phyloP scores from a whole-genome alignment of 2,329 filamentous ascomycete species.

The Ascochyta pisi region DNA sequence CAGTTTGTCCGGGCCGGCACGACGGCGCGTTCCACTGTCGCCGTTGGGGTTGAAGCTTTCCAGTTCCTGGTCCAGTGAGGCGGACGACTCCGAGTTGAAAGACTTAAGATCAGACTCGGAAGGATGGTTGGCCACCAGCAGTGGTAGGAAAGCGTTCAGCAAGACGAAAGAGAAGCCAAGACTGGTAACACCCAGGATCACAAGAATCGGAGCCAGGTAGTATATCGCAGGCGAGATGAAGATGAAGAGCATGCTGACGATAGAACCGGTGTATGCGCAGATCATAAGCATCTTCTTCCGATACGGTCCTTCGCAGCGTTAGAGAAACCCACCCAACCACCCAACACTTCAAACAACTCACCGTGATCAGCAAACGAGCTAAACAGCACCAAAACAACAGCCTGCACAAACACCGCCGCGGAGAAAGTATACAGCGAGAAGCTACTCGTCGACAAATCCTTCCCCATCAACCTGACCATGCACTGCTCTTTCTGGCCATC shows the following conservation, averaged over 20 bases:
- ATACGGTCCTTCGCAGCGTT: constrained; percentile 57
- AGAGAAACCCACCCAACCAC: not conserved
- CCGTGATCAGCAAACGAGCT: constrained; percentile 93
- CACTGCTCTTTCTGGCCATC: constrained; percentile 63
- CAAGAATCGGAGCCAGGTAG: constrained; percentile 77
- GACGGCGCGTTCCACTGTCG: constrained; percentile 20
- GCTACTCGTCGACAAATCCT: constrained; percentile 86
- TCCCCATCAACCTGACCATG: constrained; percentile 76
- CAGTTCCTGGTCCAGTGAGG: constrained; percentile 14
- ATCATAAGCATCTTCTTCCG: constrained; percentile 82
- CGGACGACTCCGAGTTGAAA: constrained; percentile 18
- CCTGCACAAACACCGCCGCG: constrained; percentile 83
- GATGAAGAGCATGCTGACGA: constrained; percentile 82
- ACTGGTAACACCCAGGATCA: constrained; percentile 85
- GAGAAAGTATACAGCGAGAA: constrained; percentile 98
- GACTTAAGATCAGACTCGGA: constrained; percentile 22
- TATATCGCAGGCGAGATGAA: constrained; percentile 77
- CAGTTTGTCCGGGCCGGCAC: constrained; percentile 39
- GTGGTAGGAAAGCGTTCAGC: constrained; percentile 90
- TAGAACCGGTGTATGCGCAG: constrained; percentile 80
- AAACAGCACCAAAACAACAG: constrained; percentile 88
- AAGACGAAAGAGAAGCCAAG: constrained; percentile 95
- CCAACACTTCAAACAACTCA: constrained; percentile 38
- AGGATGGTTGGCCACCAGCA: constrained; percentile 84
- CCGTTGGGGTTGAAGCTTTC: constrained; percentile 39